phyloP scores from a whole-genome alignment of 2,329 filamentous ascomycete species.

The Fusarium brachygibbosum region DNA sequence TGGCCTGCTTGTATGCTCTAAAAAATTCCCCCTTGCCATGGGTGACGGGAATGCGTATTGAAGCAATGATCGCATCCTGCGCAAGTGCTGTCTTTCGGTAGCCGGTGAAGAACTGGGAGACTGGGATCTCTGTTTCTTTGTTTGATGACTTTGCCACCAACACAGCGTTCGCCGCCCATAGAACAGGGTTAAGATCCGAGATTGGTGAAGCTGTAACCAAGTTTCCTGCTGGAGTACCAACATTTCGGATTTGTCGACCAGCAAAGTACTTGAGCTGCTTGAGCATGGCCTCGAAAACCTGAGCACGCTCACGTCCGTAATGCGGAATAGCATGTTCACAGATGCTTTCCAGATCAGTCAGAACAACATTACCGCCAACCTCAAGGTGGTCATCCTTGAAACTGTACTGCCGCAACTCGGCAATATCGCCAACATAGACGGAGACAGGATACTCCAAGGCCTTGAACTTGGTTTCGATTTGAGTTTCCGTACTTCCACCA shows the following conservation, averaged over 20 bases:
- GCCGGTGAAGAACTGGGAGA: slow-evolving; percentile 91
- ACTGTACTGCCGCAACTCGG: slow-evolving; percentile 85
- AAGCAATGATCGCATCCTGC: slow-evolving; percentile 85
- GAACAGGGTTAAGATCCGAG: slow-evolving; percentile 93
- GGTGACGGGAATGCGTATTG: slow-evolving; percentile 86
- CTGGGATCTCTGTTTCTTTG: slow-evolving; percentile 85
- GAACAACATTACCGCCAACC: slow-evolving; percentile 90
- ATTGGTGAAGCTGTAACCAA: slow-evolving; percentile 95
- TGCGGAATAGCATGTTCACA: slow-evolving; percentile 82
- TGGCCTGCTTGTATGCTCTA: slow-evolving; percentile 94
- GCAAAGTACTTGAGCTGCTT: slow-evolving; percentile 97
- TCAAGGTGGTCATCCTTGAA: slow-evolving; percentile 88
- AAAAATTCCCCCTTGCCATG: slow-evolving; percentile 84
- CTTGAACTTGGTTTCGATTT: slow-evolving; percentile 99
- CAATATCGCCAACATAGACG: slow-evolving; percentile 92
- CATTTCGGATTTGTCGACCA: slow-evolving; percentile 94
- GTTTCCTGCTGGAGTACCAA: slow-evolving; percentile 96
- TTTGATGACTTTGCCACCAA: slow-evolving; percentile 83
- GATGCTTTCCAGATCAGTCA: slow-evolving; percentile 91
- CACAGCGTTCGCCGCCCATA: slow-evolving; percentile 87
- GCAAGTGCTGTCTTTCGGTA: slow-evolving; percentile 88
- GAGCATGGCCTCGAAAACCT: slow-evolving; percentile 90
- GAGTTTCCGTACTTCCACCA: slow-evolving; percentile 94
- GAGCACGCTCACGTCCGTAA: slow-evolving; percentile 78
- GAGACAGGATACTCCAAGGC: slow-evolving; percentile 90